Percentiles rank a stretch among this genome's conserved stretches.
Conservation (phyloP, 2,329 filamentous ascomycete genomes). For the Macrophomina tecta region DNA sequence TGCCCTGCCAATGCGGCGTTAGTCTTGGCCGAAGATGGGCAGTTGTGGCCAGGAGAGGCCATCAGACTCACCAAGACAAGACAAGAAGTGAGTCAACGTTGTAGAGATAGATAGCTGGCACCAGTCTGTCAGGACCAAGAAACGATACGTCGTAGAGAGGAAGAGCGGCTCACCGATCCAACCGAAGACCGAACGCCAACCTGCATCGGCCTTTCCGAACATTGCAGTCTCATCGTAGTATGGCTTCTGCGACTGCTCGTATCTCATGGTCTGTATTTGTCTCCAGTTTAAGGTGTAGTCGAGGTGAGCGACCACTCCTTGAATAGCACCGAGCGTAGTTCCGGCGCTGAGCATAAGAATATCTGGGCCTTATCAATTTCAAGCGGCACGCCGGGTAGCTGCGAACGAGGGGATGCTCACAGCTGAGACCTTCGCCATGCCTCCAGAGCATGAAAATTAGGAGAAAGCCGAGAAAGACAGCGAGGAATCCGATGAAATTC, state of each 20-base stretch:
- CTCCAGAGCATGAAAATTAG: conserved; percentile 20
- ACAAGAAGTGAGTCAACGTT: conserved; percentile 23
- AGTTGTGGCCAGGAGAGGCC: background rate
- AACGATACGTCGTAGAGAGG: background rate
- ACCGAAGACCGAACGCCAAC: conserved; percentile 20
- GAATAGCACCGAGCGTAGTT: conserved; percentile 15
- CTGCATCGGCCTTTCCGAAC: conserved; percentile 15
- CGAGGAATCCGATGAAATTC: background rate
- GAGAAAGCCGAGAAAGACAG: conserved; percentile 14
- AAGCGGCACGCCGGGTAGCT: background rate
- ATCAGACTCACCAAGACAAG: conserved; percentile 4
- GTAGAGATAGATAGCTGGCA: conserved; percentile 19
- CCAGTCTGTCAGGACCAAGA: background rate
- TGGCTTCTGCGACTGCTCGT: background rate
- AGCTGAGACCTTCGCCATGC: conserved; percentile 18
- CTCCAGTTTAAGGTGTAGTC: conserved; percentile 23
- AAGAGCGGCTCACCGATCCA: background rate
- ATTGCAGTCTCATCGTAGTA: background rate
- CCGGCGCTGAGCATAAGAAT: conserved; percentile 18
- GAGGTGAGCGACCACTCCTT: conserved; percentile 10
- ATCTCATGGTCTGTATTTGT: conserved; percentile 10
- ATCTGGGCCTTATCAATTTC: background rate
- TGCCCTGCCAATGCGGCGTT: background rate
- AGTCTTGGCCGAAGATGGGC: no score
- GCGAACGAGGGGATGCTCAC: background rate